Conservation (phyloP, 2,329 filamentous ascomycete species). For the Trichophyton benhamiae region DNA sequence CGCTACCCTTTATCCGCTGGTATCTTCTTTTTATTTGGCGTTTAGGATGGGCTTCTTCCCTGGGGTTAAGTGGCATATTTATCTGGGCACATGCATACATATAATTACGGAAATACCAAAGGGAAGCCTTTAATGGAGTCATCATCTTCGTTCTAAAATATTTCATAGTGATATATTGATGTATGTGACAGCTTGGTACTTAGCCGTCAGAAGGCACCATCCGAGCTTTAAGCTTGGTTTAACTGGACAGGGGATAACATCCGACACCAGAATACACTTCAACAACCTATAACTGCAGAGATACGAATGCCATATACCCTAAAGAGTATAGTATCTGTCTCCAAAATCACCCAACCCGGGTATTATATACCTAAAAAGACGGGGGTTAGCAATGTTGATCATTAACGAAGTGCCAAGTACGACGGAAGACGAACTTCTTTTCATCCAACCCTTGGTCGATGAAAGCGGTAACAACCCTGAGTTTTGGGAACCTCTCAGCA, state of each 20-base stretch:
- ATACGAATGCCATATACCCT: neutral
- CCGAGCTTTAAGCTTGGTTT: neutral
- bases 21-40: conserved; percentile 5
- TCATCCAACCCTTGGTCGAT: conserved; percentile 93
- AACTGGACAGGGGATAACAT: neutral
- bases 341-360: conserved; percentile 92
- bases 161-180: neutral
- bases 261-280: neutral
- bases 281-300: neutral
- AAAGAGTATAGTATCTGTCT: conserved; percentile 90
- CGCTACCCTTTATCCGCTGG: neutral
- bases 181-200: neutral
- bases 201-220: neutral
- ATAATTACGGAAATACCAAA: neutral
- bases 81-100: neutral
- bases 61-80: neutral
- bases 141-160: neutral
- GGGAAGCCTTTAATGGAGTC: neutral
- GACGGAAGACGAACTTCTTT: conserved; percentile 62
- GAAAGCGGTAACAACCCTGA: conserved; percentile 89
- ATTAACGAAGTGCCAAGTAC: conserved; percentile 1
- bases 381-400: conserved; percentile 10
- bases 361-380: conserved; percentile 65
- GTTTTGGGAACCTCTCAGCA: conserved; percentile 72
- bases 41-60: neutral